Conservation (phyloP, 176 grass and related monocot species). For the Alopecurus myosuroides region DNA sequence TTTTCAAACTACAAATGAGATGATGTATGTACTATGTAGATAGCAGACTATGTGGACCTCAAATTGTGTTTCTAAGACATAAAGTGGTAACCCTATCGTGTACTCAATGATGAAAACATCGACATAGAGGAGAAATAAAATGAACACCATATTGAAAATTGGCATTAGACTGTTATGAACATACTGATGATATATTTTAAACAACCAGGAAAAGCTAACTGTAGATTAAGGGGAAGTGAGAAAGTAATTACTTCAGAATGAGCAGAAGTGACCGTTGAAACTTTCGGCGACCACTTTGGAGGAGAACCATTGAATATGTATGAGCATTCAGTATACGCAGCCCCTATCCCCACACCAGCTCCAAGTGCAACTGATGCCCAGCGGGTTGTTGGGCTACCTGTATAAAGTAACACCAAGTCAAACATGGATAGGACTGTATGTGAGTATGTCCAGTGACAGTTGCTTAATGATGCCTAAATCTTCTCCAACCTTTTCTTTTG, state of each 20-base stretch:
- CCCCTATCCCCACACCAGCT: conserved; percentile 81
- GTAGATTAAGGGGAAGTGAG: neutral
- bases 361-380: conserved; percentile 93
- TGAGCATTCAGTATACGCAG: conserved; percentile 87
- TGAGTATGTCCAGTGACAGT: neutral
- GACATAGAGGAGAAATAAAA: neutral
- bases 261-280: conserved; percentile 28
- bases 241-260: conserved; percentile 49
- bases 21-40: neutral
- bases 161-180: neutral
- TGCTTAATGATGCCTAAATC: neutral
- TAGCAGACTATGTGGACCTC: neutral
- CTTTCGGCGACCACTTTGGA: conserved; percentile 61
- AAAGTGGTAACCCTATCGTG: neutral
- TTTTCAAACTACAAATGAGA: neutral
- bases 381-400: conserved; percentile 83
- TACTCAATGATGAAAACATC: neutral
- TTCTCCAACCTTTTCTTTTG: neutral
- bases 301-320: conserved; percentile 78
- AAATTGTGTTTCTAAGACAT: neutral
- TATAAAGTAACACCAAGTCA: conserved; percentile 17
- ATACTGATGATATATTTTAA: neutral
- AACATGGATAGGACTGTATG: neutral
- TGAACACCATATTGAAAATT: neutral
- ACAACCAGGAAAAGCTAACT: neutral